Base-by-base conservation (phyloP, 2,329 filamentous ascomycete species). In the Neofusicoccum sp. region DNA sequence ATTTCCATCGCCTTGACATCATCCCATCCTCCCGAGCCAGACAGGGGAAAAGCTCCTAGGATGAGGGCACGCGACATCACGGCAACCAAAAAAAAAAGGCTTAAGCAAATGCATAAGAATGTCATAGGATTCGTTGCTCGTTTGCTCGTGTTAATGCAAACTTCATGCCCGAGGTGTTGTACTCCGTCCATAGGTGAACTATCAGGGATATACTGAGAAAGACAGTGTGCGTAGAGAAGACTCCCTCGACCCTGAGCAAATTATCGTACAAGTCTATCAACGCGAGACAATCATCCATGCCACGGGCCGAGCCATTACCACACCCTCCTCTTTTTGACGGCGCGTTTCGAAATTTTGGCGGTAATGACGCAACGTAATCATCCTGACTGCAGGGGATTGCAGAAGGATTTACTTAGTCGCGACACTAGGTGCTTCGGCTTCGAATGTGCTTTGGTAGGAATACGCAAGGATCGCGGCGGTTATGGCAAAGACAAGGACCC, bases 181-280 rank as follows among this genome's bases (percentile, higher is more conserved):
- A 47, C 41, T 34, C 54, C 54, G 22, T 22, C 22, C 22, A 4
- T 58, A 33, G 33, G 41, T 41, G 54, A 45, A 28, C 9, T 11
- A 16, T 43, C 9, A 54, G 33, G 54, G 54, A 58, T 58, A 58
- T 58, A 58, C 54, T 44, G 45, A 16, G 47, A 36, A 45, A 45
- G n/a, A 16, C 29, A 34, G 34, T 22, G 22, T 22, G 22, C 22
- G 22, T n/a, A 29, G 28, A 56, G 31, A 14, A 36, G 48, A 36
- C 41, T 16, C 7, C 16, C 12, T 11, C 7, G 28, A 22, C n/a
- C 16, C 31, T 7, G 31, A 14, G n/a, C 22, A 43, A 34, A 28
- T 14, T 58, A 45, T 45, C 14, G 28, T 58, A 58, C 54, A 58
- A 22, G 54, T 47, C 54, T 58, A 58, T 45, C 31, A 36, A 36